Evolutionary conservation across 352 stramenopile species (phyloP).

Genomic region (Phytophthora sansomeana): DNA sequence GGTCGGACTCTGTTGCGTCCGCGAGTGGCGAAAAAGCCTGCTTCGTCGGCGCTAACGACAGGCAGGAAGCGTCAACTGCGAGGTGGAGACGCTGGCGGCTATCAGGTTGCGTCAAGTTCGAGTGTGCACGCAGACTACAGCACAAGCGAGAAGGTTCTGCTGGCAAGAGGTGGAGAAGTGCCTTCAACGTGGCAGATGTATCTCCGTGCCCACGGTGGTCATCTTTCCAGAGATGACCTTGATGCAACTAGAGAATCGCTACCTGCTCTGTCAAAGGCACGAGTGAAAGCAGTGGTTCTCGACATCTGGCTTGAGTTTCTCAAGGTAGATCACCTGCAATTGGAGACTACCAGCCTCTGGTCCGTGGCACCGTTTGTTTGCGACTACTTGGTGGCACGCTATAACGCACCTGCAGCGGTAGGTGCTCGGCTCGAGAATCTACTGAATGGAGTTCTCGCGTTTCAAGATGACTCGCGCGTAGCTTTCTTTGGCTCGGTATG

Average conservation of each 20-base stretch:
- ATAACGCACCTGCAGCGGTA: constrained; percentile 57
- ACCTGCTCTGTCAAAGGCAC: constrained; percentile 39
- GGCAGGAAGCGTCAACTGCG: constrained; percentile 26
- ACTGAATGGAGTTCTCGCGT: constrained; percentile 47
- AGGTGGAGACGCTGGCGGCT: constrained; percentile 18
- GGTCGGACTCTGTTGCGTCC: constrained; percentile 28
- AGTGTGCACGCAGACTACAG: constrained; percentile 19
- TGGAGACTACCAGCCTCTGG: constrained; percentile 60
- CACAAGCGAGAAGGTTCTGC: constrained; percentile 22
- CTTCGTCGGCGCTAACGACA: constrained; percentile 8
- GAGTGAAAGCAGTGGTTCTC: constrained; percentile 55
- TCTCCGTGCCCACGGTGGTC: constrained; percentile 30
- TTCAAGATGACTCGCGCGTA: constrained; percentile 60
- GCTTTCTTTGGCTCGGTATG: constrained; percentile 69
- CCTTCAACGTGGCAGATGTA: constrained; percentile 53
- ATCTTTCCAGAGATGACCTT: constrained; percentile 25
- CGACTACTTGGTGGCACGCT: constrained; percentile 71
- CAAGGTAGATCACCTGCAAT: constrained; percentile 68
- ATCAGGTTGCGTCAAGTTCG: constrained; percentile 2
- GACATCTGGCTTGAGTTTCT: constrained; percentile 83
- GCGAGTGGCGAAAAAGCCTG: constrained; percentile 16
- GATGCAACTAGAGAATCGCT: constrained; percentile 21
- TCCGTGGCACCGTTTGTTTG: constrained; percentile 74
- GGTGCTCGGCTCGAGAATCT: constrained; percentile 63
- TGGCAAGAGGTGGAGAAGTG: constrained; percentile 32